phyloP scores from a whole-genome alignment of 805 yeast species.

The Metschnikowia dekortorum region DNA sequence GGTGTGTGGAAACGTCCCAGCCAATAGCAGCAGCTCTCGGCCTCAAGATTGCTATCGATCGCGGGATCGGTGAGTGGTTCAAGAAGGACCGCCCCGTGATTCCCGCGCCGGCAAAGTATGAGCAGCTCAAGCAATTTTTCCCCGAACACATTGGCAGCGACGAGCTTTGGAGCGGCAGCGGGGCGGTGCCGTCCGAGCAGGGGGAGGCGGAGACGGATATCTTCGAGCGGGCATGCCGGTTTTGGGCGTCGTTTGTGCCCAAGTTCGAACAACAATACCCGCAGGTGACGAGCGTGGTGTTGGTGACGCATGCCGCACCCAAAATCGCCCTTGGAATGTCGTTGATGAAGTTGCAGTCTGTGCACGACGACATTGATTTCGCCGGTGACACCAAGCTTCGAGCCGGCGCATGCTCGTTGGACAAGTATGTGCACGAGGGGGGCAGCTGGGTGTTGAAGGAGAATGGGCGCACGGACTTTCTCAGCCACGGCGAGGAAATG shows the following conservation, averaged over 20 bases:
- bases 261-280: conserved; percentile 56
- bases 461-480: conserved; percentile 72
- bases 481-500: conserved; percentile 84
- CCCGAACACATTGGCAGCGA: conserved; percentile 26
- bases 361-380: conserved; percentile 47
- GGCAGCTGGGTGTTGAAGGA: conserved; percentile 55
- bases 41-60: conserved; percentile 61
- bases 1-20: conserved; percentile 78
- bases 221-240: conserved; percentile 52
- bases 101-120: conserved; percentile 63
- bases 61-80: conserved; percentile 93
- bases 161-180: conserved; percentile 40
- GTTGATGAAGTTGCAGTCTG: conserved; percentile 48
- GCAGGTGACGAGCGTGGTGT: conserved; percentile 53
- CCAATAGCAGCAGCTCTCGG: conserved; percentile 62
- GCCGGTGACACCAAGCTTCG: conserved; percentile 37
- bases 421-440: conserved; percentile 42
- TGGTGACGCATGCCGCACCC: conserved; percentile 93
- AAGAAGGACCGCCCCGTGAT: conserved; percentile 60
- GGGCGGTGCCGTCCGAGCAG: conserved; percentile 51
- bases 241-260: conserved; percentile 56
- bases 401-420: conserved; percentile 85
- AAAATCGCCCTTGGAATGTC: conserved; percentile 85
- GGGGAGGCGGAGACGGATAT: conserved; percentile 81
- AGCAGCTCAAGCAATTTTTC: conserved; percentile 51